Conservation (phyloP, 495 filamentous ascomycete species). For the Durotheca rogersii region DNA sequence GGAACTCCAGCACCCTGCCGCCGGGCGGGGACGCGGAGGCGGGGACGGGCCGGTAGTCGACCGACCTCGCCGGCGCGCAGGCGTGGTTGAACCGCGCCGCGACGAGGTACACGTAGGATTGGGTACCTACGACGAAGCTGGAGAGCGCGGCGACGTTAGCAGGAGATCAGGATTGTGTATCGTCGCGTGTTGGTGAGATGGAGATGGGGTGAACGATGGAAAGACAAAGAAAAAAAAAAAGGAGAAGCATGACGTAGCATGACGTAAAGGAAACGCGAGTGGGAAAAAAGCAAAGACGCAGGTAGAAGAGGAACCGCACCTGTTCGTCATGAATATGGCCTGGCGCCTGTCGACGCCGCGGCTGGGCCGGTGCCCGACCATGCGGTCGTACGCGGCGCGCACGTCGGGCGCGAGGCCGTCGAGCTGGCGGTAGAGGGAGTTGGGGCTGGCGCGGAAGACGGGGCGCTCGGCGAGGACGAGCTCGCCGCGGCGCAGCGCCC, state of each 20-base stretch:
- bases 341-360: background rate
- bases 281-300: too few relatives aligned
- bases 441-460: constrained; percentile 15
- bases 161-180: too few relatives aligned
- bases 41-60: too few relatives aligned
- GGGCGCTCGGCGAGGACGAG: constrained; percentile 34
- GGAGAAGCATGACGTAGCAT: too few relatives aligned
- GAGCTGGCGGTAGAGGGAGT: constrained; percentile 18
- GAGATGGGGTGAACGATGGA: too few relatives aligned
- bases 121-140: constrained; percentile 8
- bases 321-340: constrained; percentile 29
- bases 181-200: too few relatives aligned
- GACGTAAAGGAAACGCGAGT: too few relatives aligned
- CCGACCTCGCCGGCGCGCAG: constrained; percentile 23
- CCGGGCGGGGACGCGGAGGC: too few relatives aligned
- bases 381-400: constrained; percentile 7
- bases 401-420: constrained; percentile 11
- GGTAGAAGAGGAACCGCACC: constrained; percentile 35
- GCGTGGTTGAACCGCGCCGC: constrained; percentile 42
- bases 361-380: constrained; percentile 17
- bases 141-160: constrained; percentile 24
- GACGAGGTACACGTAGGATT: constrained; percentile 31
- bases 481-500: constrained; percentile 27
- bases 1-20: constrained; percentile 15
- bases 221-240: too few relatives aligned